Evolutionary conservation across 805 yeast genomes (phyloP).

Genomic region (Priceomyces fermenticarens): DNA sequence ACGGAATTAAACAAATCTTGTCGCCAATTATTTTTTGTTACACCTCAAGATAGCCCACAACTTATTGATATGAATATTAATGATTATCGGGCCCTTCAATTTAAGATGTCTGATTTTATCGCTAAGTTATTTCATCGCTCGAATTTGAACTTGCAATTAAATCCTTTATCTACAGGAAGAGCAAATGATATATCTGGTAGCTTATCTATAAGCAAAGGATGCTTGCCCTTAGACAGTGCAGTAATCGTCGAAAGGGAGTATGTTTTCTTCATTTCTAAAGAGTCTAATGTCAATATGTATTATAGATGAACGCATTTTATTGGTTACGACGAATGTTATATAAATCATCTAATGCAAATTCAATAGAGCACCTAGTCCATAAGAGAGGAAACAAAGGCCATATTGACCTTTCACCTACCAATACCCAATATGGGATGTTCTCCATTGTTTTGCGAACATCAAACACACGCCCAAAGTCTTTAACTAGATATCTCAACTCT

Average conservation of each 20-base stretch:
- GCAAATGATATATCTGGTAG: constrained; percentile 83
- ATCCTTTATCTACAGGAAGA: constrained; percentile 74
- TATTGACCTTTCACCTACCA: constrained; percentile 86
- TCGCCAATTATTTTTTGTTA: constrained; percentile 32
- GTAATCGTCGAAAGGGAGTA: constrained; percentile 58
- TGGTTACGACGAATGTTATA: constrained; percentile 45
- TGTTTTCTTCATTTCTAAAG: constrained; percentile 57
- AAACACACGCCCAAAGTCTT: constrained; percentile 70
- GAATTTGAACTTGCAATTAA: constrained; percentile 49
- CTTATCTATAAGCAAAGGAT: constrained; percentile 57
- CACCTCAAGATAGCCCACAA: constrained; percentile 35
- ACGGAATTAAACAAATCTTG: constrained; percentile 29
- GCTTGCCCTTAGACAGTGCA: constrained; percentile 27
- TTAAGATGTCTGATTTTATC: constrained; percentile 46
- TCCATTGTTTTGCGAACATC: constrained; percentile 68
- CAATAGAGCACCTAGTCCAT: constrained; percentile 86
- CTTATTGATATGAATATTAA: constrained; percentile 25
- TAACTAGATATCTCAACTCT: constrained; percentile 65
- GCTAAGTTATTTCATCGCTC: constrained; percentile 50
- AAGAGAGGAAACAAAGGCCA: constrained; percentile 89
- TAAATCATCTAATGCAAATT: constrained; percentile 79
- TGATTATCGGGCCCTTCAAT: constrained; percentile 28
- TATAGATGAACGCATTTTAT: constrained; percentile 31
- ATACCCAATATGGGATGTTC: constrained; percentile 84
- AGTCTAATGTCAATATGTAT: constrained; percentile 44